Percentiles rank a stretch among this genome's conserved stretches.
phyloP scores from a whole-genome alignment of 805 yeast genomes.

The Yarrowia deformans region DNA sequence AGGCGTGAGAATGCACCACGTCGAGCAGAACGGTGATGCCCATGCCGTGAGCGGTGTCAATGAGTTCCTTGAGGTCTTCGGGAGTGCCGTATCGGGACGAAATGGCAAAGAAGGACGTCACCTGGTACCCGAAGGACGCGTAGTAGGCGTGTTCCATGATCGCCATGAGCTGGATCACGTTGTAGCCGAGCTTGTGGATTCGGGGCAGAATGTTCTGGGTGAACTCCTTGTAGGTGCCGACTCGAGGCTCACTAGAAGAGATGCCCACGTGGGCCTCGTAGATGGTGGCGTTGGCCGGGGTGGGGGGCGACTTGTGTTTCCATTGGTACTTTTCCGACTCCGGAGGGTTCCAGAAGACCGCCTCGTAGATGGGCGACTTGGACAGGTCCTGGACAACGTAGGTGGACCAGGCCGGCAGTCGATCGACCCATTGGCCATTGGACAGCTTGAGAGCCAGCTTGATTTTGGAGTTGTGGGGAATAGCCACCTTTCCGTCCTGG shows the following conservation, averaged over 20 bases:
- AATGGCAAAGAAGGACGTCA: slow-evolving; percentile 88
- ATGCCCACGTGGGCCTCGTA: slow-evolving; percentile 96
- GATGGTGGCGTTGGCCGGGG: slow-evolving; percentile 65
- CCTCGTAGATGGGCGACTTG: slow-evolving; percentile 68
- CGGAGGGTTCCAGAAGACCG: slow-evolving; percentile 90
- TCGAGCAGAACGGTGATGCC: slow-evolving; percentile 89
- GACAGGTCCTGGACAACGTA: slow-evolving; percentile 73
- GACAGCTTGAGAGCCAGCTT: slow-evolving; percentile 65
- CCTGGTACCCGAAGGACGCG: slow-evolving; percentile 97
- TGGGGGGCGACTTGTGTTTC: slow-evolving; percentile 68
- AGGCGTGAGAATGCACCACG: slow-evolving; percentile 95
- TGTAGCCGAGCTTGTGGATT: slow-evolving; percentile 84
- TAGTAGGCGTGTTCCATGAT: slow-evolving; percentile 98
- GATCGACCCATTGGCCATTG: slow-evolving; percentile 70
- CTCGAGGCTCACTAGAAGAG: slow-evolving; percentile 84
- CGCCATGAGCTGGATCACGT: slow-evolving; percentile 95
- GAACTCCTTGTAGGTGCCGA: slow-evolving; percentile 87
- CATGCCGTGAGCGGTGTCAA: slow-evolving; percentile 88
- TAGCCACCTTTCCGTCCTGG: slow-evolving; percentile 63
- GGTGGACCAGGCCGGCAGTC: slow-evolving; percentile 88
- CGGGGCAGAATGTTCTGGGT: slow-evolving; percentile 82
- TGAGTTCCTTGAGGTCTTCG: slow-evolving; percentile 87
- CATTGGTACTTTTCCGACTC: slow-evolving; percentile 60
- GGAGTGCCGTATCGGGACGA: slow-evolving; percentile 95
- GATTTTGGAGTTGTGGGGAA: slow-evolving; percentile 81